Conservation (phyloP, 179 eudicot genomes). For the Vitellaria paradoxa region DNA sequence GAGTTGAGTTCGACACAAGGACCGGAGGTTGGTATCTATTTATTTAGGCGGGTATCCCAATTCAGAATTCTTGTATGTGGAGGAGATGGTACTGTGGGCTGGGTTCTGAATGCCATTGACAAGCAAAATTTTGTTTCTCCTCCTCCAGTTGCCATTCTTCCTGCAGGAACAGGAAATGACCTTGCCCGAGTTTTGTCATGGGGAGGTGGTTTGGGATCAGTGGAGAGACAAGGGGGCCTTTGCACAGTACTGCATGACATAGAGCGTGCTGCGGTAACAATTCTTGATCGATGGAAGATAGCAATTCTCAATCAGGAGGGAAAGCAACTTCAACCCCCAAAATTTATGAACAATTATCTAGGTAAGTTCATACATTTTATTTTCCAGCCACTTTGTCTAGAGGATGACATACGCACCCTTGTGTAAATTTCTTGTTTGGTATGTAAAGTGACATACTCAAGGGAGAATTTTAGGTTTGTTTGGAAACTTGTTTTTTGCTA, state of each 20-base stretch:
- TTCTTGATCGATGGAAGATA: conserved; percentile 97
- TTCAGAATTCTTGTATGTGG: conserved; percentile 96
- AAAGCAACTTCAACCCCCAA: conserved; percentile 60
- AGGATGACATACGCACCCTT: too few relatives aligned
- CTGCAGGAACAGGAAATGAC: conserved; percentile 99
- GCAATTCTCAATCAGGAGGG: conserved; percentile 56
- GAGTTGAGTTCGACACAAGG: conserved; percentile 89
- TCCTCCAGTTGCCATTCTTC: conserved; percentile 98
- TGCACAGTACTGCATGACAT: conserved; percentile 75
- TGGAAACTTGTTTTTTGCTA: too few relatives aligned
- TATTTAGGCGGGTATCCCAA: conserved; percentile 86
- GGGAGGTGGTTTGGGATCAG: conserved; percentile 94
- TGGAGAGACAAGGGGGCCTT: conserved; percentile 95
- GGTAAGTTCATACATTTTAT: conserved; percentile 38
- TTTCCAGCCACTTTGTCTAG: neutral
- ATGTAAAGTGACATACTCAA: too few relatives aligned
- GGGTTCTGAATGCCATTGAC: conserved; percentile 93
- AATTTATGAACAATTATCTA: conserved; percentile 94
- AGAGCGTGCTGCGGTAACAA: conserved; percentile 96
- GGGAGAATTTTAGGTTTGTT: too few relatives aligned
- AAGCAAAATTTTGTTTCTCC: conserved; percentile 93
- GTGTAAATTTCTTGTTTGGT: too few relatives aligned
- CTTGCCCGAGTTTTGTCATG: conserved; percentile 97
- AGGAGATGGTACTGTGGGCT: conserved; percentile 98
- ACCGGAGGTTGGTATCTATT: conserved; percentile 83